Evolutionary conservation across 2,329 filamentous ascomycete genomes (phyloP), one percentile per base, ranked within the genome.

Genomic region (Mollisiaceae sp.): DNA sequence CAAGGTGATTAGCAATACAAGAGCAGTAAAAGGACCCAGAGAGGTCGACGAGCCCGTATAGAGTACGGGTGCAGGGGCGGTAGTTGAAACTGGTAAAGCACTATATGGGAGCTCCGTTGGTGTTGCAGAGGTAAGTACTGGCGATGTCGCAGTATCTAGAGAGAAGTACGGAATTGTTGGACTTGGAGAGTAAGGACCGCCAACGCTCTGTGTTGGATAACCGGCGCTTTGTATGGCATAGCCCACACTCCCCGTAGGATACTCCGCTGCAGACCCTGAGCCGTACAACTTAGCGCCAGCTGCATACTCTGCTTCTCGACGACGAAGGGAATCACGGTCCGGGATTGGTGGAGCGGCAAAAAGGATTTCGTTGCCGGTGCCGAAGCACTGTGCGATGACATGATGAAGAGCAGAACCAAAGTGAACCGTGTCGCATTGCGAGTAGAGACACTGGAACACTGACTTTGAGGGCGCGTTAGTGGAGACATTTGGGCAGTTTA

Each of bases 401-500:
- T 75, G 67, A 65, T 78, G 76, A 24, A 78, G 70, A 14, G 77
- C 77, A 22, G 70, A 65, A 20, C 73, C 74, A 60, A 77, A 78
- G 45, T 76, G 71, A 54, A 69, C 66, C 18, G 75, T 77, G 54
- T 74, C 72, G 59, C 77, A 78, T 65, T 78, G 77, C 6, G 77
- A 77, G 65, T 78, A 77, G 20, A 78, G 68, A 61, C 76, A 78
- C 65, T 77, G 76, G 56, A 73, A 76, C 41, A 78, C 72, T 14
- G 72, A 74, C 76, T 78, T 59, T 5, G 20, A 36, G 24, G 39
- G n/a, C 1, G 11, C 43, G 20, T 50, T 12, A 20, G 8, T 24
- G 67, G 60, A 66, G 63, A 39, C 14, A 45, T 6, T 24, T 22
- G 57, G n/a, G 20, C 36, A 43, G 6, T n/a, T 11, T 18, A 24